phyloP scores from a whole-genome alignment of 768 basidiomycete species.

The Collybia sp. region DNA sequence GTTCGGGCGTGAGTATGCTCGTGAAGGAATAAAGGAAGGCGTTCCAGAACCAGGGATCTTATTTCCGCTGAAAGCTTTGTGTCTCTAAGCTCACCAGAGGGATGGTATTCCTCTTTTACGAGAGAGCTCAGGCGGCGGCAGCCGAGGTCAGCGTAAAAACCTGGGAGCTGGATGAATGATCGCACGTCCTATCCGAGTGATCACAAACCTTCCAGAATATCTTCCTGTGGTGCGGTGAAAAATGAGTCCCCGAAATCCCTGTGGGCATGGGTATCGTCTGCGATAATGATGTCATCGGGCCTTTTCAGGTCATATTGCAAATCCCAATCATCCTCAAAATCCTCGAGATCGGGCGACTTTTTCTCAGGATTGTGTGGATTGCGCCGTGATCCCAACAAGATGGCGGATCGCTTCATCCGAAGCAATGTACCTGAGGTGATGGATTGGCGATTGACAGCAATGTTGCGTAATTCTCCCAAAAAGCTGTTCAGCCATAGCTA shows the following conservation, averaged over 20 bases:
- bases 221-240: conserved; percentile 84
- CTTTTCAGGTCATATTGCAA: conserved; percentile 65
- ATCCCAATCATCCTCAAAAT: conserved; percentile 69
- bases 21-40: conserved; percentile 87
- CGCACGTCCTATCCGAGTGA: background rate
- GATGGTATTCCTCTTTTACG: conserved; percentile 74
- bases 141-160: conserved; percentile 75
- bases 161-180: conserved; percentile 25
- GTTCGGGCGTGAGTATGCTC: conserved; percentile 74
- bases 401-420: conserved; percentile 65
- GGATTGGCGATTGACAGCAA: conserved; percentile 72
- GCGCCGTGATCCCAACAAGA: conserved; percentile 73
- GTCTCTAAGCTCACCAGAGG: conserved; percentile 44
- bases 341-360: conserved; percentile 25
- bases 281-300: conserved; percentile 71
- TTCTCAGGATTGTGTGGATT: conserved; percentile 30
- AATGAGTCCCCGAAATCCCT: conserved; percentile 75
- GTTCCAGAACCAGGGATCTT: conserved; percentile 67
- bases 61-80: conserved; percentile 46
- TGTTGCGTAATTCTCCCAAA: conserved; percentile 74
- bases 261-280: conserved; percentile 81
- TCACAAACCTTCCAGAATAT: conserved; percentile 72
- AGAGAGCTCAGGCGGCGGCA: conserved; percentile 66
- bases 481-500: conserved; percentile 50
- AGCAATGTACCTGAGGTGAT: conserved; percentile 46